Conservation (phyloP, 2,329 filamentous ascomycete genomes). For the Fusarium sp. region DNA sequence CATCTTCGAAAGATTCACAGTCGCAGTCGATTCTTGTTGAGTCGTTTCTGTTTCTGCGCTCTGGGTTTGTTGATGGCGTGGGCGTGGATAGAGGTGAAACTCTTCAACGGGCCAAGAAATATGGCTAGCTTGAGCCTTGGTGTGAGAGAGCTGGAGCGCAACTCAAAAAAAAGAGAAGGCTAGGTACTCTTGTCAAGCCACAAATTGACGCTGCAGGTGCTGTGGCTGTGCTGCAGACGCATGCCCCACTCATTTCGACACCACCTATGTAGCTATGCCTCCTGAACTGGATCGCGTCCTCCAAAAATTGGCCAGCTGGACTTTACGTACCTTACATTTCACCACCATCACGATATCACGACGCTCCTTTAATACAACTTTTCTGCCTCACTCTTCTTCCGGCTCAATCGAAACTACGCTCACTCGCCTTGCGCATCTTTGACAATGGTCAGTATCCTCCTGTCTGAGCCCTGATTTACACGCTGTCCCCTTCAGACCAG, state of each 20-base stretch:
- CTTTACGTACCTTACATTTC: constrained; percentile 32
- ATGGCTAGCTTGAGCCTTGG: constrained; percentile 31
- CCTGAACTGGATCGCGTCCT: constrained; percentile 42
- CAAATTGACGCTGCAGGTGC: not conserved
- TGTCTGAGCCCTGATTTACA: constrained; percentile 20
- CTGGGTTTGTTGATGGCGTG: constrained; percentile 26
- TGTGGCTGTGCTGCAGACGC: constrained; percentile 37
- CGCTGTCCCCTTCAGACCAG: constrained; percentile 34
- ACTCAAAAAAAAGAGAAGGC: constrained; percentile 11
- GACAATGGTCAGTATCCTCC: constrained; percentile 46
- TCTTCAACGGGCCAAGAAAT: constrained; percentile 26
- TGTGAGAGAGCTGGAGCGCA: constrained; percentile 31
- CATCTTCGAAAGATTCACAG: constrained; percentile 52
- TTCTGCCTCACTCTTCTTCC: constrained; percentile 23
- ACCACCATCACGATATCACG: constrained; percentile 34
- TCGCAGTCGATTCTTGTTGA: constrained; percentile 11
- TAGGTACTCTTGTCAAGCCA: constrained; percentile 6
- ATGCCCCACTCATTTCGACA: constrained; percentile 19
- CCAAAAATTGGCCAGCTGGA: constrained; percentile 47
- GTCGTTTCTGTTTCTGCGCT: constrained; percentile 8
- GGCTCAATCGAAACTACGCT: constrained; percentile 25
- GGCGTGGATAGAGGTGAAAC: constrained; percentile 21
- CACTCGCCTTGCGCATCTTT: constrained; percentile 40
- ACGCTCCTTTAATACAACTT: constrained; percentile 45
- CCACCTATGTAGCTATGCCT: constrained; percentile 32